These are phyloP conservation scores for Lentinula detonsa DNA, from an alignment of 768 basidiomycete species.

Conservation along the genomic window DNA sequence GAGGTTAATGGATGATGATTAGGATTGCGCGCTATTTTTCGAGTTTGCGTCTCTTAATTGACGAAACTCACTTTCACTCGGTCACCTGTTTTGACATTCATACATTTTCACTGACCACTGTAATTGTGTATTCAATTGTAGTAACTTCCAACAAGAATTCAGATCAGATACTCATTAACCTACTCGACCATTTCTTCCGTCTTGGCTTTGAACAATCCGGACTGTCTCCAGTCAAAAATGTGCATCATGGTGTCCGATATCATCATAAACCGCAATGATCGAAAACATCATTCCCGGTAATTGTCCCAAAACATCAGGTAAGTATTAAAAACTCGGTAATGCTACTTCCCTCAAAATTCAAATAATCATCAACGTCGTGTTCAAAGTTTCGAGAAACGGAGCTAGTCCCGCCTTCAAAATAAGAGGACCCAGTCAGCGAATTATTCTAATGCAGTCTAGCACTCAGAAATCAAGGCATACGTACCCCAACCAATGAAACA, in stretches of 20 bases:
- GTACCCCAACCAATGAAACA: constrained; percentile 2
- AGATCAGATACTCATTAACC: no score
- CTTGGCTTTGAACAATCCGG: no score
- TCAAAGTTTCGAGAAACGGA: constrained; percentile 3
- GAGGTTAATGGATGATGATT: constrained; percentile 64
- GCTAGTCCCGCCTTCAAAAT: constrained; percentile 1
- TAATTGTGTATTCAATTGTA: neutral
- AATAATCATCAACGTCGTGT: neutral
- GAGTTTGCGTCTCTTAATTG: neutral
- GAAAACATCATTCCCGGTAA: no score
- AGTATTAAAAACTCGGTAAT: neutral
- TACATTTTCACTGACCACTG: neutral
- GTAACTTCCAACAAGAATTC: neutral
- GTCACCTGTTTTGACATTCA: no score
- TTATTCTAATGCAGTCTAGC: neutral
- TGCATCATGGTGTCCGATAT: no score
- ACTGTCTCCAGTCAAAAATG: no score
- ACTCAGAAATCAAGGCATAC: neutral
- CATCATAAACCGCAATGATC: no score
- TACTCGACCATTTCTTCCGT: no score
- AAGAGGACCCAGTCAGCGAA: neutral
- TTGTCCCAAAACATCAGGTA: no score
- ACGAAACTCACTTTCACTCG: neutral
- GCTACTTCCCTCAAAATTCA: neutral
- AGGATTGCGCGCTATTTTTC: neutral